Base-by-base conservation (phyloP, 805 yeast species). In the Kurtzmaniella fragi region DNA sequence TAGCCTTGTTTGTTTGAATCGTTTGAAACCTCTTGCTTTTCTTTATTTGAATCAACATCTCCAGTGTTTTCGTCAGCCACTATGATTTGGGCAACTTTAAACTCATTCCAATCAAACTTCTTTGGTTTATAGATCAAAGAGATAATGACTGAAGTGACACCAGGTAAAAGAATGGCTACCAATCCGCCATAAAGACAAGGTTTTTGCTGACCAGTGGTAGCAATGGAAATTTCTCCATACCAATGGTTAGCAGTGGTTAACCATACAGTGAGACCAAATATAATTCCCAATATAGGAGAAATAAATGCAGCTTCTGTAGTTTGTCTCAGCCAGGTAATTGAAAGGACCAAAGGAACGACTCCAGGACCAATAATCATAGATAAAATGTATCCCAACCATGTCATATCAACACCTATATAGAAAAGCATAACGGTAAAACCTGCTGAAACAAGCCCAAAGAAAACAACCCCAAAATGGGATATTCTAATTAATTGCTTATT, bases 401-500 rank as follows among this genome's bases (percentile, higher is more conserved):
- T 53, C 55, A 51, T 54, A 37, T 57, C 50, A 11, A 48, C 53
- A 12, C 58, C 58, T 16, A 53, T 59, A 35, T 57, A 57, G 42
- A 57, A 62, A 13, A 58, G 42, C 52, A 68, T 56, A 7, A 67
- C 59, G 4, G 73, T 62, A 30, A 70, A 59, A 9, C 59, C 66
- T 11, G 67, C 67, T 14, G 65, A 48, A 40, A 63, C 61, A 23
- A 60, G 48, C 17, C 64, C 72, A 50, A 53, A 60, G 32, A 48
- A 45, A 20, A 72, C 61, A 29, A 73, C 77, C 11, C 67, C 54
- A 14, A 59, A 44, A 43, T 73, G 75, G 1, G 77, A 67, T 3
- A 64, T 68, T 17, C 54, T 49, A 28, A 71, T 62, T 46, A 73
- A 61, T 37, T 65, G 61, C 17, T 54, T 52, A 36, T 71, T 70